A percentile compares a stretch with the other conserved stretches of the same genome.
Conservation (phyloP, 768 basidiomycete genomes). For the Hericium rajendrae region DNA sequence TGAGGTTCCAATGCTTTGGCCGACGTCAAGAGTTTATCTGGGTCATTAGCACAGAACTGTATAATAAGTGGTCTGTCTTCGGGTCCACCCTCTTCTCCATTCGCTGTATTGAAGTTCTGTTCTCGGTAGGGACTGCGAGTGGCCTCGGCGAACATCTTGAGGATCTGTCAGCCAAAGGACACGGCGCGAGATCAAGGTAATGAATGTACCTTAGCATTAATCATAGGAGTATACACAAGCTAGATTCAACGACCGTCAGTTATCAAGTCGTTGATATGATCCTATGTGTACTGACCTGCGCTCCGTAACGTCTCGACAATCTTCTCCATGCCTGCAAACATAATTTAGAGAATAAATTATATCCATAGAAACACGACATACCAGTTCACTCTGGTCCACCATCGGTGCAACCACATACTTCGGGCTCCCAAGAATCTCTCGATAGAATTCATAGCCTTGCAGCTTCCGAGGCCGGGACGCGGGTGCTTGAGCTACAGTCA, state of each 20-base stretch:
- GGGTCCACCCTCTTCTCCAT: slow-evolving; percentile 75
- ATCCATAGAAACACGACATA: slow-evolving; percentile 29
- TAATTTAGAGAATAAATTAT: not conserved
- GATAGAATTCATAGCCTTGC: slow-evolving; percentile 78
- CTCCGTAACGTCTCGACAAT: slow-evolving; percentile 74
- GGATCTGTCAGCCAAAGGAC: not conserved
- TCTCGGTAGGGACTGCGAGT: slow-evolving; percentile 47
- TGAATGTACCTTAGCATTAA: slow-evolving; percentile 69
- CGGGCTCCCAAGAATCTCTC: slow-evolving; percentile 68
- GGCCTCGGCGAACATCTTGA: slow-evolving; percentile 53
- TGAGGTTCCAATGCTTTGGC: slow-evolving; percentile 67
- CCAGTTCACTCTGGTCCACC: slow-evolving; percentile 97
- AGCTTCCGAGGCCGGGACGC: slow-evolving; percentile 30
- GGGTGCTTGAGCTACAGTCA: not conserved
- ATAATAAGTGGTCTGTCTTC: slow-evolving; percentile 80
- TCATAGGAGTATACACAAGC: slow-evolving; percentile 97
- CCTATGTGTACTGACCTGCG: slow-evolving; percentile 41
- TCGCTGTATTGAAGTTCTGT: slow-evolving; percentile 55
- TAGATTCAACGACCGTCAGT: slow-evolving; percentile 22
- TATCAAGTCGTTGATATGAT: not conserved
- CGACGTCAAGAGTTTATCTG: slow-evolving; percentile 64
- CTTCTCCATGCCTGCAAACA: slow-evolving; percentile 73
- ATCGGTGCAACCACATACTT: slow-evolving; percentile 93
- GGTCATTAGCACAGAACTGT: slow-evolving; percentile 92
- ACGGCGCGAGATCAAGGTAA: not conserved